Conservation (phyloP, 225 moss, liverwort and hornwort genomes). For the Lunularia cruciata region DNA sequence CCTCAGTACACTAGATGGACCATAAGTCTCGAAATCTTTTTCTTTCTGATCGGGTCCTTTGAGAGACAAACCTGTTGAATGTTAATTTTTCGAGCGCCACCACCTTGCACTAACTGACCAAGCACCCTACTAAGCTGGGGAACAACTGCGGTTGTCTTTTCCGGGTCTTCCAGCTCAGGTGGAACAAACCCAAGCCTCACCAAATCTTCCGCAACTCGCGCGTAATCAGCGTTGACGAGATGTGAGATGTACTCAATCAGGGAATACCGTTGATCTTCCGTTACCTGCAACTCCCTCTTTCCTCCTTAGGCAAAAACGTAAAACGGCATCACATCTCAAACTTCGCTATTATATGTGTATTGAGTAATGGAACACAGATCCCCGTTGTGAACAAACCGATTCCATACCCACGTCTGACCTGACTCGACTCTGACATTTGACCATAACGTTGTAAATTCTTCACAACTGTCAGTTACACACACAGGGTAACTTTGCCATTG, state of each 20-base stretch:
- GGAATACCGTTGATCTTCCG: conserved; percentile 83
- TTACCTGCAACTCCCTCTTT: no score
- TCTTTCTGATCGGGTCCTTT: no score
- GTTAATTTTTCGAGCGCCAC: conserved; percentile 80
- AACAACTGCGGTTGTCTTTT: conserved; percentile 76
- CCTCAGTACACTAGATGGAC: no score
- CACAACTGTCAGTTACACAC: background rate
- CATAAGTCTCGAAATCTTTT: no score
- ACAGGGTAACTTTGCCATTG: no score
- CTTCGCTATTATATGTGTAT: no score
- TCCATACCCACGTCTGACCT: no score
- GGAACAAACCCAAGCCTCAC: conserved; percentile 89
- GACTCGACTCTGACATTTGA: no score
- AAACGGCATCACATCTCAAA: no score
- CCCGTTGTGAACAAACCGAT: no score
- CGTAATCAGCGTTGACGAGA: conserved; percentile 74
- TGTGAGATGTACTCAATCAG: conserved; percentile 86
- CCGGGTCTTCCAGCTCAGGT: conserved; percentile 66
- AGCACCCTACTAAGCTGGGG: conserved; percentile 79
- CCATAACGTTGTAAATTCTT: background rate
- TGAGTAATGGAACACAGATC: no score
- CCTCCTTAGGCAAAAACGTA: background rate
- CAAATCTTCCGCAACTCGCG: conserved; percentile 74
- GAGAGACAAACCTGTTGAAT: conserved; percentile 67
- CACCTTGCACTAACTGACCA: conserved; percentile 77